Evolutionary conservation across 345 rosid species (phyloP).

Genomic region (Odontarrhena argentea): DNA sequence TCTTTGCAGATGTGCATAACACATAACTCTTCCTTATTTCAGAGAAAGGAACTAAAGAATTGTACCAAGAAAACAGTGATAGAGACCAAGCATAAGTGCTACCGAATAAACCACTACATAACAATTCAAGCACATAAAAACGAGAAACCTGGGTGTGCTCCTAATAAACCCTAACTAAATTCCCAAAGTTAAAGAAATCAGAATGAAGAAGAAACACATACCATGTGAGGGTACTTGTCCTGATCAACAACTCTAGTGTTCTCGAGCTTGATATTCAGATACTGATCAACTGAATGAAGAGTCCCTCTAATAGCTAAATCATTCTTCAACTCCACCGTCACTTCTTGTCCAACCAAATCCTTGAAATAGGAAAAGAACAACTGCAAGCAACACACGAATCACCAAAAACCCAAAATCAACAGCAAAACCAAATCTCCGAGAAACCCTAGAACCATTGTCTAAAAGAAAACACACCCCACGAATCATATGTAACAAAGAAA

Average conservation of each 20-base stretch:
- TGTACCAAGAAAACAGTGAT: background rate
- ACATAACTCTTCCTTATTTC: no score
- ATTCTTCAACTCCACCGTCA: conserved; percentile 97
- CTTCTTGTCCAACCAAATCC: conserved; percentile 99
- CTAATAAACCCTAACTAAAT: conserved; percentile 20
- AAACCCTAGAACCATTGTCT: conserved; percentile 21
- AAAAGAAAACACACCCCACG: conserved; percentile 1
- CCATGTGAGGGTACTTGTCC: conserved; percentile 99
- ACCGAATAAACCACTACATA: conserved; percentile 13
- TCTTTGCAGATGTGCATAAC: no score
- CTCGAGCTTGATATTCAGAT: conserved; percentile 98
- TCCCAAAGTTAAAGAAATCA: background rate
- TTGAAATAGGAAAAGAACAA: conserved; percentile 99
- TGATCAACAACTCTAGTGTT: conserved; percentile 99
- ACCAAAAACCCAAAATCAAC: conserved; percentile 20
- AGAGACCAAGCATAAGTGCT: background rate
- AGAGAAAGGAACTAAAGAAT: background rate
- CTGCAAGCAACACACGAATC: conserved; percentile 47
- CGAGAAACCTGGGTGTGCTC: background rate
- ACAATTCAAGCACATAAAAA: conserved; percentile 2
- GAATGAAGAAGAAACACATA: conserved; percentile 16
- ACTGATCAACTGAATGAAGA: conserved; percentile 98
- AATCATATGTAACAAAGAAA: conserved; percentile 10
- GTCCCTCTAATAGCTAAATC: conserved; percentile 99
- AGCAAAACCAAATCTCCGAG: conserved; percentile 2